Evolutionary conservation across 805 yeast genomes (phyloP), one percentile per base, ranked within the genome.

Genomic region (Spathaspora hagerdaliae): DNA sequence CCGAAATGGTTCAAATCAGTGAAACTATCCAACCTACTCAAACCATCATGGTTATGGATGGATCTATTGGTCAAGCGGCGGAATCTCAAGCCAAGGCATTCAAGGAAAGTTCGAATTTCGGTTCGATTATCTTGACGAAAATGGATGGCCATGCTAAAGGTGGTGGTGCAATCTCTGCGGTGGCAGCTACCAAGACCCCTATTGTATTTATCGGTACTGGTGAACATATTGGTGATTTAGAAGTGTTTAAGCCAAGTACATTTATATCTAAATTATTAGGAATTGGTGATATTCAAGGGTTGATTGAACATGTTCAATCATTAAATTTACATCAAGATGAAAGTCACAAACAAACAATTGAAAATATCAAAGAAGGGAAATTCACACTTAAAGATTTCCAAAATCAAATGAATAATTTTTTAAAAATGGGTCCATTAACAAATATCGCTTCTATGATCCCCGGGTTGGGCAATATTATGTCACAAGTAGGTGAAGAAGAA

Each of bases 111-210:
- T 75, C 97, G 5, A 83, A 92, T 60, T 94, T 94, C 60, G 99
- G 99, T 57, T 90, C 97, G 26, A 92, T 92, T 51, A 85, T 92
- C 48, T 76, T 92, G 60, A 92, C 99, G 19, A 92, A 92, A 65
- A 83, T 92, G 95, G 99, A 92, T 67, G 98, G 98, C 43, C 97
- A 94, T 59, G 99, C 98, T 34, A 92, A 87, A 69, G 99, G 99
- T 64, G 99, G 99, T 70, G 99, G 99, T 74, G 99, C 99, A 29
- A 91, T 92, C 44, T 89, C 97, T 35, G 99, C 99, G 0, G 97
- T 92, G 44, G 99, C 99, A 2, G 94, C 97, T 2, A 92, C 98
- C 2, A 77, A 87, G 45, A 94, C 98, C 0, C 99, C 99, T 7
- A 85, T 92, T 54, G 87, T 87, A 7, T 92, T 92, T 60, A 94